A percentile compares a stretch with the other conserved stretches of the same genome.
These are phyloP conservation scores for Candolleomyces efflorescens DNA, from an alignment of 768 basidiomycete genomes.

Conservation along the genomic window DNA sequence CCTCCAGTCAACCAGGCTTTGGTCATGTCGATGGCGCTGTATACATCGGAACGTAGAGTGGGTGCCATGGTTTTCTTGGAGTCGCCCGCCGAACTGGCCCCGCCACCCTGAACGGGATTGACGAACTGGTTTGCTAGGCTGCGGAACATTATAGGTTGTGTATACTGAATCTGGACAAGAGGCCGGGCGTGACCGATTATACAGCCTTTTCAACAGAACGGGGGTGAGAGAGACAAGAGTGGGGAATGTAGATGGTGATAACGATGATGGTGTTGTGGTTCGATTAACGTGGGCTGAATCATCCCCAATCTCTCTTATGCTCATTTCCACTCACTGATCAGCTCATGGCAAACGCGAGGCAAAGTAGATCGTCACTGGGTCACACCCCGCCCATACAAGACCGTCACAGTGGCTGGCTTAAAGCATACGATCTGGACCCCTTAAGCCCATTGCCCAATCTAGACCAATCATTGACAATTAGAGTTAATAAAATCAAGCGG, in stretches of 20 bases:
- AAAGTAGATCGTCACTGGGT: background rate
- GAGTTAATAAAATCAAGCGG: slow-evolving; percentile 1
- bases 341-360: slow-evolving; percentile 39
- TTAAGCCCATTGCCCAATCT: slow-evolving; percentile 3
- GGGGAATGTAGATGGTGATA: background rate
- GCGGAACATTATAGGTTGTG: slow-evolving; percentile 38
- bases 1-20: slow-evolving; percentile 43
- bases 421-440: background rate
- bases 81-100: background rate
- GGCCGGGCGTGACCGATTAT: no score
- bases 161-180: background rate
- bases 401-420: background rate
- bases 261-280: background rate
- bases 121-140: slow-evolving; percentile 39
- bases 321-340: slow-evolving; percentile 10
- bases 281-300: background rate
- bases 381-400: no score
- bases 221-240: background rate
- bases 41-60: slow-evolving; percentile 47
- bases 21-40: slow-evolving; percentile 41
- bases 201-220: no score
- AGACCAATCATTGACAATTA: slow-evolving; percentile 8
- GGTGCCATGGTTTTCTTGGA: slow-evolving; percentile 44
- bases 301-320: background rate
- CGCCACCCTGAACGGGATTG: slow-evolving; percentile 25